phyloP scores from a whole-genome alignment of 371 early-diverging fungal species.

The Actinomucor elegans region DNA sequence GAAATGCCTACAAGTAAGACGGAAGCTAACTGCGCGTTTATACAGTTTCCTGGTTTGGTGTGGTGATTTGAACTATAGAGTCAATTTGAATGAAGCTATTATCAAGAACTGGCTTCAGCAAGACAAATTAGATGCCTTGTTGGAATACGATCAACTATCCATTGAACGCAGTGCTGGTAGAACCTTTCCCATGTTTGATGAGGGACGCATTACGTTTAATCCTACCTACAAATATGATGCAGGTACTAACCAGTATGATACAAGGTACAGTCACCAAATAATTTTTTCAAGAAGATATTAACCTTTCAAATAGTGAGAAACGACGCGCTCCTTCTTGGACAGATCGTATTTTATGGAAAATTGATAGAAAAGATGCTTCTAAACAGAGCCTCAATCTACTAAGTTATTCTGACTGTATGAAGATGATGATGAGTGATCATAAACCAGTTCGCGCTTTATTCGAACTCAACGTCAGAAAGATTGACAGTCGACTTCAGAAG shows the following conservation, averaged over 20 bases:
- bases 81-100: slow-evolving; percentile 63
- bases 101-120: slow-evolving; percentile 55
- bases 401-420: slow-evolving; percentile 63
- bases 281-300: no score
- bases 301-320: slow-evolving; percentile 61
- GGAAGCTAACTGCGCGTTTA: no score
- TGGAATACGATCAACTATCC: slow-evolving; percentile 68
- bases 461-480: slow-evolving; percentile 47
- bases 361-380: slow-evolving; percentile 25
- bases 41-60: slow-evolving; percentile 83
- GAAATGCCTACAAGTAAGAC: no score
- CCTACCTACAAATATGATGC: slow-evolving; percentile 94
- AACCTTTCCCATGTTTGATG: slow-evolving; percentile 79
- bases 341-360: slow-evolving; percentile 90
- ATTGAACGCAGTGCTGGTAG: slow-evolving; percentile 49
- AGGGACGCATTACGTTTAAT: slow-evolving; percentile 75
- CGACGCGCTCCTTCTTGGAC: slow-evolving; percentile 90
- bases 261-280: slow-evolving; percentile 50
- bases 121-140: slow-evolving; percentile 50
- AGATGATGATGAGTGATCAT: slow-evolving; percentile 83
- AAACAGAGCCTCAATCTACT: slow-evolving; percentile 36
- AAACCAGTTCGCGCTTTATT: slow-evolving; percentile 87
- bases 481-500: slow-evolving; percentile 58
- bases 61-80: slow-evolving; percentile 94
- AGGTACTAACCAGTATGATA: slow-evolving; percentile 82